Evolutionary conservation across 2,329 filamentous ascomycete genomes (phyloP).

Genomic region (Phaeophleospora eucalypticola): DNA sequence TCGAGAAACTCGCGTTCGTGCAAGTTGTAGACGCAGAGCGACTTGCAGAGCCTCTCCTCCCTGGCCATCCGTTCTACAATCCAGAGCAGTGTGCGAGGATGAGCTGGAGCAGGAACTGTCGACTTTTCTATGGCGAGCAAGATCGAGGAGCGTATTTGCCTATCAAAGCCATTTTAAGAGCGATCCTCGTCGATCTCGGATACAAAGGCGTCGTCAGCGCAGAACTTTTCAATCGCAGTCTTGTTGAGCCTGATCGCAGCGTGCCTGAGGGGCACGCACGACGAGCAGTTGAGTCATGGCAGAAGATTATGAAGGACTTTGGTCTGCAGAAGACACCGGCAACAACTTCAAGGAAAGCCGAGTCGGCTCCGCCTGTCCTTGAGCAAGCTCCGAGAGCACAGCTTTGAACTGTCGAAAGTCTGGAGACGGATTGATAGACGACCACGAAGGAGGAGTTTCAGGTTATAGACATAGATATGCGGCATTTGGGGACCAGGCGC

Average conservation of each 20-base stretch:
- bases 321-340: slow-evolving; percentile 12
- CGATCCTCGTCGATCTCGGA: slow-evolving; percentile 60
- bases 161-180: slow-evolving; percentile 55
- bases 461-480: slow-evolving; percentile 6
- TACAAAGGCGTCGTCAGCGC: slow-evolving; percentile 68
- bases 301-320: slow-evolving; percentile 43
- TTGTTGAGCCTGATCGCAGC: slow-evolving; percentile 50
- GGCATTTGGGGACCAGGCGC: not conserved
- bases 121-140: slow-evolving; percentile 63
- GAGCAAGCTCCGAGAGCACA: slow-evolving; percentile 19
- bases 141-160: slow-evolving; percentile 65
- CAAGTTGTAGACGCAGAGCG: slow-evolving; percentile 72
- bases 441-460: not conserved
- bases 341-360: not conserved
- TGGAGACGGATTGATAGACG: too few species aligned
- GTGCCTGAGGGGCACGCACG: slow-evolving; percentile 55
- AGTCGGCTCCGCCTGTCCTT: not conserved
- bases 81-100: slow-evolving; percentile 60
- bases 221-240: slow-evolving; percentile 63
- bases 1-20: slow-evolving; percentile 67
- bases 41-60: slow-evolving; percentile 53
- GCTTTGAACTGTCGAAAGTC: slow-evolving; percentile 8
- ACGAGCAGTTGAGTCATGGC: slow-evolving; percentile 51
- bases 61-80: slow-evolving; percentile 57
- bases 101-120: slow-evolving; percentile 74